These are phyloP conservation scores for Acanthochlamys bracteata DNA, from an alignment of 106 monocot genomes.

Conservation along the genomic window DNA sequence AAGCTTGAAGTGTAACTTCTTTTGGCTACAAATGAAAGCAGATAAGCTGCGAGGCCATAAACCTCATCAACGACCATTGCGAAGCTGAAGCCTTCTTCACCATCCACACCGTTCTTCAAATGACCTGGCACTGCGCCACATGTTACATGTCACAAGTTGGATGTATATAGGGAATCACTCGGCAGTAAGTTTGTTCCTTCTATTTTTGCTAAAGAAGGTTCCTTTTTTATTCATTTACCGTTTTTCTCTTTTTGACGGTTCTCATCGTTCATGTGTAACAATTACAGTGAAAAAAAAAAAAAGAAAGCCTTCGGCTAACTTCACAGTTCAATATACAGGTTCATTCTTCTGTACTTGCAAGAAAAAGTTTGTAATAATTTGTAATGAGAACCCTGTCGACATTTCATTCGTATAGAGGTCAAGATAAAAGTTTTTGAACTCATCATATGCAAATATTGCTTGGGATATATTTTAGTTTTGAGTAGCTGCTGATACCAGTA, in stretches of 20 bases:
- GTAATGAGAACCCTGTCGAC: too few species aligned
- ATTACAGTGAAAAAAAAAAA: neutral
- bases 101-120: neutral
- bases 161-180: constrained; percentile 30
- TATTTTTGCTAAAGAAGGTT: constrained; percentile 4
- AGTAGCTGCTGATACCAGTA: too few species aligned
- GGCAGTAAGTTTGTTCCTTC: constrained; percentile 14
- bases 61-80: too few species aligned
- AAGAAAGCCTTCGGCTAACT: neutral
- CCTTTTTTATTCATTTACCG: neutral
- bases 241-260: neutral
- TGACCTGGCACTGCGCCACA: neutral
- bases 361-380: too few species aligned
- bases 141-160: constrained; percentile 5
- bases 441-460: too few species aligned
- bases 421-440: too few species aligned
- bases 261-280: constrained; percentile 1
- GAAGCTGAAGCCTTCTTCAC: too few species aligned
- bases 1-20: neutral
- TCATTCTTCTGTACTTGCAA: too few species aligned
- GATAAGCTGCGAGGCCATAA: too few species aligned
- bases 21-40: too few species aligned
- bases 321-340: neutral
- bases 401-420: too few species aligned
- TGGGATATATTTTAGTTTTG: too few species aligned